Evolutionary conservation across 2,329 filamentous ascomycete species (phyloP).

Genomic region (Aspergillus aculeatus): DNA sequence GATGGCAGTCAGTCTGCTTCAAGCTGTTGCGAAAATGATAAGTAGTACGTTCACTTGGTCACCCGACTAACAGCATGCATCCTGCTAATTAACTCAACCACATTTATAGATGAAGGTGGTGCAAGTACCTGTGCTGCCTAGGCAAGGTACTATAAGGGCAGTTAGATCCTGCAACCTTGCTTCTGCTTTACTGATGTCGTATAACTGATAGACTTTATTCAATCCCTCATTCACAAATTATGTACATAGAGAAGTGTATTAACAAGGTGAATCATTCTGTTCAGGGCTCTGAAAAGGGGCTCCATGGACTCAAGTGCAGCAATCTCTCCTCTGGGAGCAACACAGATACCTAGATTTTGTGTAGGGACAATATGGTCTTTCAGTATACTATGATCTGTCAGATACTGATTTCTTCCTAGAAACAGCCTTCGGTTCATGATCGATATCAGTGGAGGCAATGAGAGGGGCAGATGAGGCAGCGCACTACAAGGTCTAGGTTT

Average conservation of each 20-base stretch:
- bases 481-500: neutral
- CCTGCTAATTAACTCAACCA: slow-evolving; percentile 13
- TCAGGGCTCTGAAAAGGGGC: neutral
- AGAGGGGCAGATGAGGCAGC: neutral
- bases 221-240: neutral
- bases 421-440: neutral
- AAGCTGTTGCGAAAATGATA: slow-evolving; percentile 68
- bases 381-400: too few species aligned
- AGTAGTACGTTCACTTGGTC: slow-evolving; percentile 33
- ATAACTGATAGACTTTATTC: slow-evolving; percentile 12
- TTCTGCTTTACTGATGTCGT: neutral
- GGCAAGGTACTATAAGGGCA: neutral
- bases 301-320: neutral
- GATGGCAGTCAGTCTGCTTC: slow-evolving; percentile 75
- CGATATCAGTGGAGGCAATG: neutral
- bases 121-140: slow-evolving; percentile 31
- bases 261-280: neutral
- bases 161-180: neutral
- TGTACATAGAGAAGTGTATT: slow-evolving; percentile 12
- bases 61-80: neutral
- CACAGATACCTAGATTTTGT: neutral
- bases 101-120: slow-evolving; percentile 34
- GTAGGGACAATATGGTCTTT: too few species aligned
- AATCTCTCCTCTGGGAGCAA: too few species aligned
- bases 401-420: neutral